A percentile compares a stretch with the other conserved stretches of the same genome.
Conservation (phyloP, 148 eudicot species). For the Fallopia convolvulus region DNA sequence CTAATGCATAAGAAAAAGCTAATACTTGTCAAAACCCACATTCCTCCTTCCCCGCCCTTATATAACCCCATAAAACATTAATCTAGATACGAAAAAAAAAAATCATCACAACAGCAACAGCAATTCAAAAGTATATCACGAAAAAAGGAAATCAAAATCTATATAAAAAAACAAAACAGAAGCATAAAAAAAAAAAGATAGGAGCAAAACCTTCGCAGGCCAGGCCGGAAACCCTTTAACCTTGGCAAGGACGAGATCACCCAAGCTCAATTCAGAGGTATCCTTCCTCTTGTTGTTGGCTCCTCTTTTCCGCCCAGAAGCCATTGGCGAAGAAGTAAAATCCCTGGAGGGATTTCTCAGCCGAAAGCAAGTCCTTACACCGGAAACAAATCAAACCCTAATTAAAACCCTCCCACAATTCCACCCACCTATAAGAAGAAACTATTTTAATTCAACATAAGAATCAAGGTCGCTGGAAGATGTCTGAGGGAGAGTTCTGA, state of each 20-base stretch:
- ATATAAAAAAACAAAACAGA: not conserved
- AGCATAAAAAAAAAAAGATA: not conserved
- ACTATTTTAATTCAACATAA: not conserved
- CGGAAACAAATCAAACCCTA: not conserved
- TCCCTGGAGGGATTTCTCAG: not conserved
- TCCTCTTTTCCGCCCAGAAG: constrained; percentile 79
- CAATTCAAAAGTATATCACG: not conserved
- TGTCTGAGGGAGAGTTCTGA: not conserved
- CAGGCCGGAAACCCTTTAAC: constrained; percentile 92
- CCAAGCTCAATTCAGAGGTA: constrained; percentile 45
- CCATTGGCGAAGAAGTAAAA: constrained; percentile 30
- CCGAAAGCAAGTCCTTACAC: not conserved
- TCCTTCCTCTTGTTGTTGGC: constrained; percentile 48
- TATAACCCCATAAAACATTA: not conserved
- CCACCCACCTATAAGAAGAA: not conserved
- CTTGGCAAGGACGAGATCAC: constrained; percentile 96
- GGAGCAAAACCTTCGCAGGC: constrained; percentile 76
- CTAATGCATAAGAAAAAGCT: not conserved
- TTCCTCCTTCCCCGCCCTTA: not conserved
- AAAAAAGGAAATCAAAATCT: not conserved
- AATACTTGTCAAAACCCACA: not conserved
- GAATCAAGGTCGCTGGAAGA: not conserved
- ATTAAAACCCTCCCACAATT: not conserved
- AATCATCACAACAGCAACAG: not conserved
- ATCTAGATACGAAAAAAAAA: not conserved